A percentile compares a stretch with the other conserved stretches of the same genome.
phyloP scores from a whole-genome alignment of 2,329 filamentous ascomycete genomes.

The Diaporthe sp. region DNA sequence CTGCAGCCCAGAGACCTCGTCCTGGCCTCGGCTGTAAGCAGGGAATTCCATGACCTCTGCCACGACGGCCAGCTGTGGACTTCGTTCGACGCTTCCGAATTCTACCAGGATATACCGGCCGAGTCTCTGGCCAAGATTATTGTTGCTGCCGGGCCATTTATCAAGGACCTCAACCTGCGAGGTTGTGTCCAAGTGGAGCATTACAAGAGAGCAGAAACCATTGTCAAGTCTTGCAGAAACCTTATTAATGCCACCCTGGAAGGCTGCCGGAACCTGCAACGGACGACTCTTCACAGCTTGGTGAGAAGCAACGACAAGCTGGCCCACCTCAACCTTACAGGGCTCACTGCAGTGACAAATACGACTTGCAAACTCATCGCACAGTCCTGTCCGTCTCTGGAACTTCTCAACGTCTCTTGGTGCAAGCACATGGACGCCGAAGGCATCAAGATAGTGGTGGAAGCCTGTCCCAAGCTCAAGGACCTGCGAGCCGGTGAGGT shows the following conservation, averaged over 20 bases:
- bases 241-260: conserved; percentile 90
- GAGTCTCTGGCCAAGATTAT: conserved; percentile 89
- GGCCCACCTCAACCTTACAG: conserved; percentile 88
- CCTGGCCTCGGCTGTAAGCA: conserved; percentile 81
- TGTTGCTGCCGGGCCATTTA: conserved; percentile 86
- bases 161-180: conserved; percentile 89
- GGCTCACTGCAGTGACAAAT: conserved; percentile 84
- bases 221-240: conserved; percentile 89
- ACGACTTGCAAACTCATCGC: conserved; percentile 89
- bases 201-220: conserved; percentile 80
- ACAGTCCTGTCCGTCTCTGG: conserved; percentile 83
- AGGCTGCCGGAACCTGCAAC: conserved; percentile 87
- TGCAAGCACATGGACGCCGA: conserved; percentile 87
- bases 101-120: conserved; percentile 88
- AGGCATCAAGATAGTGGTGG: conserved; percentile 80
- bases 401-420: conserved; percentile 92
- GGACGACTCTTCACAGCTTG: conserved; percentile 82
- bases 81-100: conserved; percentile 84
- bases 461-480: conserved; percentile 78
- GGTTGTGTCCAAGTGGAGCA: conserved; percentile 92
- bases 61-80: conserved; percentile 97
- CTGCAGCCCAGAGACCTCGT: conserved; percentile 86
- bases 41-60: conserved; percentile 83
- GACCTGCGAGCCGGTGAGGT: conserved; percentile 89
- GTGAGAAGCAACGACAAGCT: conserved; percentile 81